Evolutionary conservation across 176 grass and related monocot genomes (phyloP).

Genomic region (Carex cristatella): DNA sequence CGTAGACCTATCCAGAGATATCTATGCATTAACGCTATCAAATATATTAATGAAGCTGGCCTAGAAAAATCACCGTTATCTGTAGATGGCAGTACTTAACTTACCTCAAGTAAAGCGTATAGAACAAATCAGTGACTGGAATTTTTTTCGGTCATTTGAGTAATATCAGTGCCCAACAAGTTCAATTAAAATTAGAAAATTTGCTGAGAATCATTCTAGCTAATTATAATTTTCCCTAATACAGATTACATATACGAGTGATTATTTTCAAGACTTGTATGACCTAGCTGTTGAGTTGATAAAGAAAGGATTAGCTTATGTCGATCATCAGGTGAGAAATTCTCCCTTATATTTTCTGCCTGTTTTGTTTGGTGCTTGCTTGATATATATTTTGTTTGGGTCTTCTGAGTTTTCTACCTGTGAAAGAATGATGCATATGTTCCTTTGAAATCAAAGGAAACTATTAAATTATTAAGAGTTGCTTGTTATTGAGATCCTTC

Average conservation of each 20-base stretch:
- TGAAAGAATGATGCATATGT: conserved; percentile 4
- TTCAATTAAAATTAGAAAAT: not conserved
- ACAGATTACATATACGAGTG: conserved; percentile 85
- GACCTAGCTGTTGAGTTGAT: conserved; percentile 86
- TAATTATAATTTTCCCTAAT: not conserved
- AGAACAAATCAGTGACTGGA: not conserved
- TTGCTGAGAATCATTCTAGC: not conserved
- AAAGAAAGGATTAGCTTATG: conserved; percentile 80
- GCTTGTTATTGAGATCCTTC: not conserved
- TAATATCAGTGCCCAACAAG: not conserved
- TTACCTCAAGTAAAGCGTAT: not conserved
- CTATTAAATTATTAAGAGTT: not conserved
- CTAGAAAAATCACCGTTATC: not conserved
- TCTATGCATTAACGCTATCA: not conserved
- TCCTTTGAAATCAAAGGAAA: not conserved
- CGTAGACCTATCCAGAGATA: not conserved
- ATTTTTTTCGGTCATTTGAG: not conserved
- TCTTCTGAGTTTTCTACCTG: not conserved
- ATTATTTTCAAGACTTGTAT: conserved; percentile 96
- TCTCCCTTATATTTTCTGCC: not conserved
- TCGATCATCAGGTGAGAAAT: conserved; percentile 84
- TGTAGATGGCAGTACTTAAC: not conserved
- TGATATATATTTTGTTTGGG: conserved; percentile 19
- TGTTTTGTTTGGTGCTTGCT: not conserved
- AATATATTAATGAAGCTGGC: not conserved